phyloP scores from a whole-genome alignment of 1,284 basidiomycete species.

The Entoloma clypeatum region DNA sequence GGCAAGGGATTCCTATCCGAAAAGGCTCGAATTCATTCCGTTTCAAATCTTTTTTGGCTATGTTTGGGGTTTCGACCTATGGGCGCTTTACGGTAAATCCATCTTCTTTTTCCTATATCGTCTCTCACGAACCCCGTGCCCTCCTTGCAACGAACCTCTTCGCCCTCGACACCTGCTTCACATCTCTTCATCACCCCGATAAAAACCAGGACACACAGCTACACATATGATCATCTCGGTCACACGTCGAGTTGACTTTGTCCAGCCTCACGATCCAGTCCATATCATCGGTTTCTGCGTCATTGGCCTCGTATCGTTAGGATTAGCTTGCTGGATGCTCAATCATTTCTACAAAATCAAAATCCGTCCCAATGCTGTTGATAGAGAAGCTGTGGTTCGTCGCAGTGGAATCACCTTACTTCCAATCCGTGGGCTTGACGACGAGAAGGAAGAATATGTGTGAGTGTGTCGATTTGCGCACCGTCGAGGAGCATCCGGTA shows the following conservation, averaged over 20 bases:
- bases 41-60: no score
- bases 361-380: constrained; percentile 33
- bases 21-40: no score
- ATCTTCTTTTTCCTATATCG: no score
- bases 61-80: no score
- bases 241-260: constrained; percentile 16
- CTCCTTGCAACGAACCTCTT: no score
- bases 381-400: constrained; percentile 36
- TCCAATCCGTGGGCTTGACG: constrained; percentile 43
- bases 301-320: constrained; percentile 37
- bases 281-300: constrained; percentile 47
- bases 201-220: background rate
- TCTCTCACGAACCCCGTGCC: no score
- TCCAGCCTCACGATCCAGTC: constrained; percentile 27
- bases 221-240: constrained; percentile 24
- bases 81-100: no score
- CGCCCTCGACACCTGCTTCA: no score
- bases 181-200: background rate
- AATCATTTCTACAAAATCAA: constrained; percentile 38
- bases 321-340: constrained; percentile 38
- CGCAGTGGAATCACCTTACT: constrained; percentile 42
- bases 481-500: no score
- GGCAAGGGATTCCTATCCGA: no score
- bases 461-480: no score
- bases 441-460: constrained; percentile 27